Evolutionary conservation across 2,329 filamentous ascomycete genomes (phyloP), one percentile per base, ranked within the genome.

Genomic region (Pseudogymnoascus sp.): DNA sequence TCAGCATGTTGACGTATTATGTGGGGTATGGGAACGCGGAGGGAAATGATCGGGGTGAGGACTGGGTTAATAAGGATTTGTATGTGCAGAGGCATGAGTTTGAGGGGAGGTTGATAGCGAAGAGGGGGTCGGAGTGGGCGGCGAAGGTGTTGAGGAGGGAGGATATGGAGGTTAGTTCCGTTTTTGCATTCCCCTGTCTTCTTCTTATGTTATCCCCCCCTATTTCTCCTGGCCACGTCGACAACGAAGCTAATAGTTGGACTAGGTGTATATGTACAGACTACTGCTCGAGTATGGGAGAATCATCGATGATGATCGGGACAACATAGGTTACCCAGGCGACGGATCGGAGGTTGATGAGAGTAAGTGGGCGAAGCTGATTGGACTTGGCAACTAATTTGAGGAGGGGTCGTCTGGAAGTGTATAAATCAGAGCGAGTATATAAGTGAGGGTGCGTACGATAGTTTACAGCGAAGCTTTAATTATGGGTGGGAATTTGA

Each of bases 1-100:
- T 86, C 66, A 86, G 84, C 46, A 86, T 91, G 63, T 81, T 91
- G 79, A 84, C 89, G 64, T 93, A 90, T 70, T 91, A 93, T 69
- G 71, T 90, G 4, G 87, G 87, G 1, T 85, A 87, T 68, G 78
- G 70, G 14, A 70, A 70, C 21, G 74, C 82, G 2, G 71, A 83
- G 0, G 78, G 81, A 65, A 79, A 79, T 63, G 76, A 78, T 1
- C 82, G 78, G 61, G 70, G 77, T 11, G 81, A 82, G 53, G 65
- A 82, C 6, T 82, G 79, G 63, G 77, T 65, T 70, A 56, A 74
- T 75, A 65, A 69, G 23, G 66, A 68, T n/a, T 63, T 68, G 2
- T 73, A 75, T 63, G 69, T 76, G 1, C 73, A 71, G 14, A 64
- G 70, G 21, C 74, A 76, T 65, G 83, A 85, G 67, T 73, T 76